Evolutionary conservation across 2,329 filamentous ascomycete genomes (phyloP), one percentile per base, ranked within the genome.

Genomic region (Arthrobotrys sinensis): DNA sequence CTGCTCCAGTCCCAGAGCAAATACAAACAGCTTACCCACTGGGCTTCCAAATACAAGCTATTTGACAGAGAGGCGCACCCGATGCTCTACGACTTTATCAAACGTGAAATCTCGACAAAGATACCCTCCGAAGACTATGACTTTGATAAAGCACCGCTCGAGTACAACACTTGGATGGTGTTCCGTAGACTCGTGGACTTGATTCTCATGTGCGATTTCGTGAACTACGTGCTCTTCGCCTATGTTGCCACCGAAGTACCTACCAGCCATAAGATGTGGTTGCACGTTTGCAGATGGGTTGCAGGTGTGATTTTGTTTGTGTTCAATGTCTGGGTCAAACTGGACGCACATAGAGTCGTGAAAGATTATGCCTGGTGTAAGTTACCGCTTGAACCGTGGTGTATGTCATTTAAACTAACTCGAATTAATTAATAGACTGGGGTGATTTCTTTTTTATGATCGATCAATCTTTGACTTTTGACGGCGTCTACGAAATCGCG

Each of bases 361-460:
- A 98, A 98, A 85, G 96, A 99, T 85, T 99, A 94, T 86, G 96
- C 96, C 32, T 99, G 96, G 96, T 99, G 81, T 82, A 79, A 79
- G 81, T 63, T 46, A 50, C 21, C 11, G 12, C n/a, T 38, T 16
- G 14, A 8, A 16, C 34, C 14, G 24, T 62, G 34, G 34, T 19
- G 19, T 21, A 32, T 38, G 14, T 21, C 57, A 40, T 63, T n/a
- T 16, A 38, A 60, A 43, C 72, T 69, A 36, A 76, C 40, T 65
- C 7, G n/a, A 19, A 43, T 43, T n/a, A 40, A 19, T 1, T 53
- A 11, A 28, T 52, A 82, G 81, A 98, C 85, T 99, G 96, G 96
- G 96, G 96, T 79, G 96, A 99, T 85, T 98, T 98, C 86, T 99
- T 98, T 88, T 99, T 94, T 85, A 91, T 99, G 83, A 93, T 99